Percentiles rank a stretch among this genome's conserved stretches.
phyloP scores from a whole-genome alignment of 1,139 yeast genomes.

The Geotrichum histeridarum region DNA sequence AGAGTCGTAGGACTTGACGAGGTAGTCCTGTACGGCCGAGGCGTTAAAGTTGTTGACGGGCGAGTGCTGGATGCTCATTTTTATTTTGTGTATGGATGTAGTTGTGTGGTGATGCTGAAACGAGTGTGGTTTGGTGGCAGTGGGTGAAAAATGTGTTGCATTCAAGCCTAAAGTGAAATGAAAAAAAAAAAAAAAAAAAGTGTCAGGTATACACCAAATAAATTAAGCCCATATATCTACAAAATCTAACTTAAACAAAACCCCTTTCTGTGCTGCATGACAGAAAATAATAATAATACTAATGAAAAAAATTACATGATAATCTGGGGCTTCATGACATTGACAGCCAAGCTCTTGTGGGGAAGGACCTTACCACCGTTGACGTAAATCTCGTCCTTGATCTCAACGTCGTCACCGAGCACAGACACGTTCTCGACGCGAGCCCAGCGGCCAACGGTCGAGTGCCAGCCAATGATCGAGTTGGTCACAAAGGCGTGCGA shows the following conservation, averaged over 20 bases:
- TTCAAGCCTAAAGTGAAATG: background rate
- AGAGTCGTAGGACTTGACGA: background rate
- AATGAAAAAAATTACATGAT: constrained; percentile 58
- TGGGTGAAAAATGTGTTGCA: background rate
- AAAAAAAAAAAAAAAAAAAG: background rate
- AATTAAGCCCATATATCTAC: background rate
- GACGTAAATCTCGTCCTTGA: constrained; percentile 96
- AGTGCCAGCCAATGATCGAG: constrained; percentile 98
- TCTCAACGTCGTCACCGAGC: constrained; percentile 97
- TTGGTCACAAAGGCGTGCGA: constrained; percentile 98
- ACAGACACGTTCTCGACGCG: constrained; percentile 98
- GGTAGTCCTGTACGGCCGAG: constrained; percentile 1
- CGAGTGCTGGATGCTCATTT: constrained; percentile 31
- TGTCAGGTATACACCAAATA: background rate
- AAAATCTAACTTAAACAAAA: background rate
- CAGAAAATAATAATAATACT: background rate
- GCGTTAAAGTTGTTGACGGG: constrained; percentile 12
- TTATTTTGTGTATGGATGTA: background rate
- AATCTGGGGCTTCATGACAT: constrained; percentile 95
- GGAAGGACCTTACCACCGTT: constrained; percentile 99
- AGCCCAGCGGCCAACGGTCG: constrained; percentile 98
- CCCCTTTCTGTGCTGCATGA: no score
- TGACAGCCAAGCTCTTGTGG: constrained; percentile 92
- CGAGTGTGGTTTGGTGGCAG: background rate
- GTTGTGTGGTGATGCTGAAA: background rate